Conservation (phyloP, 805 yeast species). For the Yarrowia sp. region DNA sequence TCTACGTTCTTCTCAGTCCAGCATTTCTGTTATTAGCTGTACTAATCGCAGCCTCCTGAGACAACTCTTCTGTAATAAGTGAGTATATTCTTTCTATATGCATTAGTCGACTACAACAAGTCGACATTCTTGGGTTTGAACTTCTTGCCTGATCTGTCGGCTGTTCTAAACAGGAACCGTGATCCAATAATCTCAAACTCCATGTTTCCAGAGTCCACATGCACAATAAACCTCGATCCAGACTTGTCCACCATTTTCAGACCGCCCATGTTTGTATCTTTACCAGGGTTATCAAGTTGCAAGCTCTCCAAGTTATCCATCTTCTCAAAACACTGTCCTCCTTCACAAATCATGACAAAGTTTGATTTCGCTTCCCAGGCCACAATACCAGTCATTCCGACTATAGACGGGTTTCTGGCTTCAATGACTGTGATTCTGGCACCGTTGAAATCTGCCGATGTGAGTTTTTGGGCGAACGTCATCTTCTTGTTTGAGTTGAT, state of each 20-base stretch:
- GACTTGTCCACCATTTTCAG: constrained; percentile 64
- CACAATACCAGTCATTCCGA: constrained; percentile 72
- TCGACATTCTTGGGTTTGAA: constrained; percentile 78
- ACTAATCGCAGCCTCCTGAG: too few relatives aligned
- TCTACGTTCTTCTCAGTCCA: too few relatives aligned
- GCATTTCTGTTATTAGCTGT: too few relatives aligned
- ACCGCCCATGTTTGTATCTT: constrained; percentile 55
- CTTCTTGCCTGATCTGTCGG: constrained; percentile 79
- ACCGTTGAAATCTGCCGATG: constrained; percentile 82
- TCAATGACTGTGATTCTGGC: constrained; percentile 59
- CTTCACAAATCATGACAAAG: constrained; percentile 59
- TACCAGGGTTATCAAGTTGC: neutral
- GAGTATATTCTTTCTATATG: neutral
- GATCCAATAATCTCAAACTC: constrained; percentile 75
- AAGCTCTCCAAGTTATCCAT: neutral
- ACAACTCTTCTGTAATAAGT: too few relatives aligned
- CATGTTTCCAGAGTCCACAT: constrained; percentile 39
- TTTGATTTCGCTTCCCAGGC: constrained; percentile 79
- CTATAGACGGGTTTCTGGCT: constrained; percentile 53
- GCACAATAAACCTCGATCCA: constrained; percentile 53
- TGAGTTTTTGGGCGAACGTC: constrained; percentile 43
- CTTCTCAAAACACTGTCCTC: constrained; percentile 32
- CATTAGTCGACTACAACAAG: constrained; percentile 42
- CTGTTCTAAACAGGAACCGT: constrained; percentile 68
- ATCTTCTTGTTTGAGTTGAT: neutral